Evolutionary conservation across 345 rosid species (phyloP).

Genomic region (Bretschneidera sinensis): DNA sequence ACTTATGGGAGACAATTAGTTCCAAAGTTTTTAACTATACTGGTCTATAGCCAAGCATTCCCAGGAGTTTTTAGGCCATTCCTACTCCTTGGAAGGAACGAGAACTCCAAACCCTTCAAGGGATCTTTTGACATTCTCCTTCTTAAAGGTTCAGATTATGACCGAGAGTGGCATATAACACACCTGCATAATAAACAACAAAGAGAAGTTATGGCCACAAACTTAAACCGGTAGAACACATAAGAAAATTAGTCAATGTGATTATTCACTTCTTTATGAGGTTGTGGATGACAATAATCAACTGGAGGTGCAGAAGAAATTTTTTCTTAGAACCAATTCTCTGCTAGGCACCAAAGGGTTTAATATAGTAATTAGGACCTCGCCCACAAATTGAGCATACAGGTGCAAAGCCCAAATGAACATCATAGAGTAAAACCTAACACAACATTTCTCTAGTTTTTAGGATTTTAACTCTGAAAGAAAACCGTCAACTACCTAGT

Average conservation of each 20-base stretch:
- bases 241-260: not conserved
- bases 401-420: too few species aligned
- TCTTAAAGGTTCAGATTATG: slow-evolving; percentile 71
- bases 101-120: too few species aligned
- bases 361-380: too few species aligned
- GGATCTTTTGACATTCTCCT: too few species aligned
- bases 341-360: too few species aligned
- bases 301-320: too few species aligned
- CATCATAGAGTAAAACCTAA: too few species aligned
- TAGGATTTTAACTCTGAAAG: too few species aligned
- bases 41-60: slow-evolving; percentile 22
- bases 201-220: slow-evolving; percentile 7
- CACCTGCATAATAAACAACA: slow-evolving; percentile 40
- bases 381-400: too few species aligned
- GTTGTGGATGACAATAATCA: too few species aligned
- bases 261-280: slow-evolving; percentile 2
- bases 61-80: slow-evolving; percentile 88
- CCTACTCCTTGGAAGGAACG: slow-evolving; percentile 79
- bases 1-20: not conserved
- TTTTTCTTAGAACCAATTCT: not conserved
- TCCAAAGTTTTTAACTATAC: not conserved
- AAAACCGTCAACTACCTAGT: not conserved
- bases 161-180: slow-evolving; percentile 80
- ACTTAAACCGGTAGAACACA: not conserved
- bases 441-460: too few species aligned